These are phyloP conservation scores for Kurtzmaniella quercitrusa DNA, from an alignment of 1,139 yeast genomes.

Conservation along the genomic window DNA sequence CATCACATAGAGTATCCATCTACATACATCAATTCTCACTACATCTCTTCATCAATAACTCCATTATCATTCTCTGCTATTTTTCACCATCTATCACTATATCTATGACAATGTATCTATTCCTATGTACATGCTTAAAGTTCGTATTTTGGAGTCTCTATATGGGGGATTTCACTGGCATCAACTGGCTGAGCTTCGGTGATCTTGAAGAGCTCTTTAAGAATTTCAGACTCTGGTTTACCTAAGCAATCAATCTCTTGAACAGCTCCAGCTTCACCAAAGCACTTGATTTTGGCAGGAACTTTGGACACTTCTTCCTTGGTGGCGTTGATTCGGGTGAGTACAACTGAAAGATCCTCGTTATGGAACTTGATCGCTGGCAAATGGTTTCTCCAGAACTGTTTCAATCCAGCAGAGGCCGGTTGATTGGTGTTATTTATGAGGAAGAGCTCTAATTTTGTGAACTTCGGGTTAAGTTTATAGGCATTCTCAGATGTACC, in stretches of 20 bases:
- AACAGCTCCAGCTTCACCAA: constrained; percentile 17
- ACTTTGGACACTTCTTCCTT: constrained; percentile 38
- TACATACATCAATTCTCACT: too few species aligned
- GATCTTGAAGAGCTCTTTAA: constrained; percentile 24
- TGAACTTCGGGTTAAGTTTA: constrained; percentile 22
- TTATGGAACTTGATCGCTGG: constrained; percentile 83
- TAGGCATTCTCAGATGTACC: constrained; percentile 34
- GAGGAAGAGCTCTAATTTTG: constrained; percentile 27
- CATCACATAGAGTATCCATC: too few species aligned
- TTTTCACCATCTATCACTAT: neutral
- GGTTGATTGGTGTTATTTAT: constrained; percentile 24
- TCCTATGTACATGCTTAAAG: neutral
- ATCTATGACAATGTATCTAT: neutral
- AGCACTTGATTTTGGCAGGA: constrained; percentile 42
- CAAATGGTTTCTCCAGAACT: constrained; percentile 68
- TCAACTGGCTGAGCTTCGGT: constrained; percentile 30
- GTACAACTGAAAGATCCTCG: constrained; percentile 60
- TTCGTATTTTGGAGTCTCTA: neutral
- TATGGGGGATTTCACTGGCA: constrained; percentile 22
- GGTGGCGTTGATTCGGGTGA: constrained; percentile 46
- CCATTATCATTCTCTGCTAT: too few species aligned
- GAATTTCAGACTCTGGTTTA: constrained; percentile 22
- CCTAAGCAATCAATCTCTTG: constrained; percentile 26
- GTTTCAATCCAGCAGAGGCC: constrained; percentile 35
- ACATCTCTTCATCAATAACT: too few species aligned